A percentile compares a stretch with the other conserved stretches of the same genome.
Evolutionary conservation across 108 stramenopile genomes (phyloP).

Genomic region (Cyclostephanos invisitatus): DNA sequence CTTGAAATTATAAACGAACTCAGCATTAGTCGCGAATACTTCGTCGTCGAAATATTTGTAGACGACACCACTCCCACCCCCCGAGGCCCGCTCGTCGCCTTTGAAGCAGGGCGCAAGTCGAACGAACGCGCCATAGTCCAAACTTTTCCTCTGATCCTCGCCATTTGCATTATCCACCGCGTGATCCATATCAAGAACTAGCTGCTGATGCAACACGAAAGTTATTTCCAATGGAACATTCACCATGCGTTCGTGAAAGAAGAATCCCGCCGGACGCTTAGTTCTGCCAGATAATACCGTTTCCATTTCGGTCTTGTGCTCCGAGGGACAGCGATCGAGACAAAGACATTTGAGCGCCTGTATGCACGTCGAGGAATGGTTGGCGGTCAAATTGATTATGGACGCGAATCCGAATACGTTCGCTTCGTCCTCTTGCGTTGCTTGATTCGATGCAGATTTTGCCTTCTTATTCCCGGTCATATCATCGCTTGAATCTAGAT

Average conservation of each 20-base stretch:
- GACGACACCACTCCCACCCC: constrained; percentile 24
- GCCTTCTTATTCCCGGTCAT: neutral
- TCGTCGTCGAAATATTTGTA: constrained; percentile 90
- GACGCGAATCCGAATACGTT: constrained; percentile 85
- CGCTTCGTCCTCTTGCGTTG: constrained; percentile 37
- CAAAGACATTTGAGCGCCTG: constrained; percentile 61
- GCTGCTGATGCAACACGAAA: constrained; percentile 75
- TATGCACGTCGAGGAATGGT: constrained; percentile 53
- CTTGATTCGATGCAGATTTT: neutral
- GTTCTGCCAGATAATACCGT: constrained; percentile 75
- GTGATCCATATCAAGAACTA: constrained; percentile 85
- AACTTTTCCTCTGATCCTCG: constrained; percentile 62
- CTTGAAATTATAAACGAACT: constrained; percentile 72
- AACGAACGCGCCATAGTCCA: constrained; percentile 85
- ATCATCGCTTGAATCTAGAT: constrained; percentile 35
- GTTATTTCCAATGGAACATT: constrained; percentile 84
- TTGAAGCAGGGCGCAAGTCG: constrained; percentile 65
- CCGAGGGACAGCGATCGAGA: constrained; percentile 63
- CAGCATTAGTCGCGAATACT: constrained; percentile 74
- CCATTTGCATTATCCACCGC: constrained; percentile 70
- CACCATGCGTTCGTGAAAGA: constrained; percentile 83
- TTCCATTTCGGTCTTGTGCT: constrained; percentile 70
- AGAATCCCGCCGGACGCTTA: constrained; percentile 82
- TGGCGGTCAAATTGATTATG: constrained; percentile 76
- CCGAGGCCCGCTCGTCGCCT: constrained; percentile 2